Evolutionary conservation across 2,329 filamentous ascomycete species (phyloP).

Genomic region (Incumbomyces lentus): DNA sequence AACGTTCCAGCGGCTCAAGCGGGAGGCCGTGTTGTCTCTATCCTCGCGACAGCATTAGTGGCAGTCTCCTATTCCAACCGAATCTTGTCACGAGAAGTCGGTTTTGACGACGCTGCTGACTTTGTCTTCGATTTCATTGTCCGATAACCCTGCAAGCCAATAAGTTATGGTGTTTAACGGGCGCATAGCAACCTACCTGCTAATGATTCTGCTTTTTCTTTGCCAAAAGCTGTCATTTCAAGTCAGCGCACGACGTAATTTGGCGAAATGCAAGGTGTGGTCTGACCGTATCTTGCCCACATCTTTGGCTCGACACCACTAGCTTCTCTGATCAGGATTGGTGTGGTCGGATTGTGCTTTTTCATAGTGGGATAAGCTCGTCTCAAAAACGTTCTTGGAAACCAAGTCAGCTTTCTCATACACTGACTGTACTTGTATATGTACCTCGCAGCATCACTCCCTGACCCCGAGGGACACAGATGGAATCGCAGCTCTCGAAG

Average conservation of each 20-base stretch:
- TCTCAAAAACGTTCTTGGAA: constrained; percentile 68
- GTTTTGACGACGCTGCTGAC: constrained; percentile 53
- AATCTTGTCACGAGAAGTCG: constrained; percentile 24
- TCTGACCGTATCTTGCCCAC: constrained; percentile 82
- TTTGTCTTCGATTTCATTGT: constrained; percentile 60
- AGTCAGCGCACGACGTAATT: not conserved
- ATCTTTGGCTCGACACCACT: constrained; percentile 72
- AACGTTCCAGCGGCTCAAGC: constrained; percentile 7
- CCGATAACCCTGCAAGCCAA: constrained; percentile 46
- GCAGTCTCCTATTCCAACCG: no score
- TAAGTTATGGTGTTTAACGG: not conserved
- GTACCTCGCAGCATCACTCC: constrained; percentile 81
- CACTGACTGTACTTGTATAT: constrained; percentile 17
- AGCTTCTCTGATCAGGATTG: constrained; percentile 92
- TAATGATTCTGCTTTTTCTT: constrained; percentile 56
- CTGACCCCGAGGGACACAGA: constrained; percentile 88
- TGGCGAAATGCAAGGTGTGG: not conserved
- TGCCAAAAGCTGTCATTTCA: constrained; percentile 48
- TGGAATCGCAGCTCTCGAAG: constrained; percentile 95
- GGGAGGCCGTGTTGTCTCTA: not conserved
- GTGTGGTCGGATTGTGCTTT: constrained; percentile 90
- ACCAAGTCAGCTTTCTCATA: not conserved
- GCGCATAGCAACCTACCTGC: constrained; percentile 37
- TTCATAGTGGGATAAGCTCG: constrained; percentile 97
- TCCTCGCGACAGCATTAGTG: no score